Conservation (phyloP, 176 grass and related monocot species). For the Avena atlantica region DNA sequence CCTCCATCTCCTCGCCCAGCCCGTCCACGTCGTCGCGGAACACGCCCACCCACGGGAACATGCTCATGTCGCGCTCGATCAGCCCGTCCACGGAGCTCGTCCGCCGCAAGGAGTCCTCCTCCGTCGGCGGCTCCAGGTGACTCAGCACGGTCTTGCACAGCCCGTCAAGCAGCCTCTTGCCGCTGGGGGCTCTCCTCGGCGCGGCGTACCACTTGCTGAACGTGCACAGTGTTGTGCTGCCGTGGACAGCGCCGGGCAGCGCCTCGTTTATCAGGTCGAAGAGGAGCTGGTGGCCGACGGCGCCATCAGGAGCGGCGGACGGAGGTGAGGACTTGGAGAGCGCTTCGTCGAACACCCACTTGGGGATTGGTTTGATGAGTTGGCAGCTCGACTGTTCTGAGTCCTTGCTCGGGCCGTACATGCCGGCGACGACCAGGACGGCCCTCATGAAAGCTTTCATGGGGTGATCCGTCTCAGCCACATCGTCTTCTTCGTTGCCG, state of each 20-base stretch:
- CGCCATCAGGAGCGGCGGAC: neutral
- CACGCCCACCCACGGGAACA: constrained; percentile 56
- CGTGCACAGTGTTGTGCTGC: constrained; percentile 36
- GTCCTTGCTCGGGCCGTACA: constrained; percentile 44
- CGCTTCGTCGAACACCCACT: constrained; percentile 68
- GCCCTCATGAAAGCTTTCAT: constrained; percentile 70
- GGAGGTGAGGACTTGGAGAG: constrained; percentile 33
- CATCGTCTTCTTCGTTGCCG: constrained; percentile 30
- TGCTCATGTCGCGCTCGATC: constrained; percentile 69
- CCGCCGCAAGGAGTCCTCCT: neutral
- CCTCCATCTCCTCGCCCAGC: constrained; percentile 60
- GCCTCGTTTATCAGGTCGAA: constrained; percentile 84
- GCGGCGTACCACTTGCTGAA: constrained; percentile 53
- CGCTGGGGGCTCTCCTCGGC: constrained; percentile 19
- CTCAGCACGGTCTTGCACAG: constrained; percentile 56
- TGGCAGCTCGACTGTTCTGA: constrained; percentile 27
- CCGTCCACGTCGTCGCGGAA: constrained; percentile 61
- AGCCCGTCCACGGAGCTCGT: constrained; percentile 59
- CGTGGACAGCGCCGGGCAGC: constrained; percentile 47
- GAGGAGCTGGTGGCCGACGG: constrained; percentile 62
- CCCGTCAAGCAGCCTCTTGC: constrained; percentile 62
- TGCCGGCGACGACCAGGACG: constrained; percentile 58
- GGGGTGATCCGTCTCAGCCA: constrained; percentile 37
- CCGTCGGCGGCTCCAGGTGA: constrained; percentile 25
- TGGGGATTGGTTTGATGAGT: constrained; percentile 61